Evolutionary conservation across 768 basidiomycete genomes (phyloP).

Genomic region (Phanerochaete carnosa): DNA sequence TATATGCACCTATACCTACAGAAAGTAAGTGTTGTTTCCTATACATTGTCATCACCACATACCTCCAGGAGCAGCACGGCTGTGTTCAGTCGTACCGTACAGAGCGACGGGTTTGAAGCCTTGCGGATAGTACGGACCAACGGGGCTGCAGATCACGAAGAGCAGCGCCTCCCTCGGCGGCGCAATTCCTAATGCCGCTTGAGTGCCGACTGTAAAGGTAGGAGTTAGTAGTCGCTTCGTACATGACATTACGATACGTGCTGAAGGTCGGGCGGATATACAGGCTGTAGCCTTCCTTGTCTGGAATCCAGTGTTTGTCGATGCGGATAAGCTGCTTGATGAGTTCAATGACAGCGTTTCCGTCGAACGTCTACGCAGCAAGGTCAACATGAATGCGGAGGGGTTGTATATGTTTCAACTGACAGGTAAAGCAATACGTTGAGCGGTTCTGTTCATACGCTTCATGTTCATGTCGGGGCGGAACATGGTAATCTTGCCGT

Average conservation of each 20-base stretch:
- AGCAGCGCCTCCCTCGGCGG: slow-evolving; percentile 57
- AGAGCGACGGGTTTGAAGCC: slow-evolving; percentile 93
- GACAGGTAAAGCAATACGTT: slow-evolving; percentile 74
- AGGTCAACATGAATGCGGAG: neutral
- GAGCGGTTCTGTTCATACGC: slow-evolving; percentile 86
- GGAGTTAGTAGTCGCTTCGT: neutral
- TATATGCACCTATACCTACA: slow-evolving; percentile 69
- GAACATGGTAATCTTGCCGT: slow-evolving; percentile 79
- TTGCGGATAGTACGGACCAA: slow-evolving; percentile 78
- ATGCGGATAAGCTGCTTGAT: slow-evolving; percentile 84
- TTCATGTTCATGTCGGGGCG: slow-evolving; percentile 98
- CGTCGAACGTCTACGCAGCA: slow-evolving; percentile 64
- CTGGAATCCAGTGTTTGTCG: slow-evolving; percentile 91
- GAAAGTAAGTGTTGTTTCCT: neutral
- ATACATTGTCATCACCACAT: neutral
- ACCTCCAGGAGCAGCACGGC: slow-evolving; percentile 47
- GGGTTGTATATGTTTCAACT: slow-evolving; percentile 20
- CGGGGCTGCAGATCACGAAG: slow-evolving; percentile 59
- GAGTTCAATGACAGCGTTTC: slow-evolving; percentile 66
- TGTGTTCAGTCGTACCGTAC: slow-evolving; percentile 55
- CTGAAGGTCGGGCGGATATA: slow-evolving; percentile 86
- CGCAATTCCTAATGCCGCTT: slow-evolving; percentile 46
- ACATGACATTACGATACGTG: slow-evolving; percentile 17
- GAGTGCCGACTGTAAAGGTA: slow-evolving; percentile 64
- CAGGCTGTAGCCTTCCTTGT: slow-evolving; percentile 81